These are phyloP conservation scores for Tephrocybe sp. DNA, from an alignment of 768 basidiomycete genomes.

Conservation along the genomic window DNA sequence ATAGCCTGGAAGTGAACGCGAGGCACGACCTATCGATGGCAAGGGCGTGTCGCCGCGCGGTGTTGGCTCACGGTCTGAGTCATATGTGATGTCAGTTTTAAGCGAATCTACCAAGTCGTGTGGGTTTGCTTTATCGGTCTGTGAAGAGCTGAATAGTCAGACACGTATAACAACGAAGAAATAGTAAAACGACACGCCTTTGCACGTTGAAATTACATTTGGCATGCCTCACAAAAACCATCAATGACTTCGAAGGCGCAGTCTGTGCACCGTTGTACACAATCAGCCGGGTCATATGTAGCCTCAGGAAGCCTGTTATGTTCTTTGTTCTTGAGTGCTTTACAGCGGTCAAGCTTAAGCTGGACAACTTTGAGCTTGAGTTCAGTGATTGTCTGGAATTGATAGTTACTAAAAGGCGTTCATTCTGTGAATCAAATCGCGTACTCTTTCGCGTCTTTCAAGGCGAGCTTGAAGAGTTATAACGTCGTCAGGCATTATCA, in stretches of 20 bases:
- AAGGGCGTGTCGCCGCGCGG: slow-evolving; percentile 34
- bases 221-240: slow-evolving; percentile 26
- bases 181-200: slow-evolving; percentile 2
- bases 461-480: background rate
- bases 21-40: slow-evolving; percentile 11
- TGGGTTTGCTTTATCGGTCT: background rate
- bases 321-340: background rate
- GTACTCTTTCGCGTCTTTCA: background rate
- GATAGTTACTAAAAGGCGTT: background rate
- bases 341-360: background rate
- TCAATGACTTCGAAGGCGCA: slow-evolving; percentile 33
- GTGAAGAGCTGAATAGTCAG: background rate
- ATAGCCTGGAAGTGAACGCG: slow-evolving; percentile 8
- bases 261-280: slow-evolving; percentile 24
- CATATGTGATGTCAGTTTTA: slow-evolving; percentile 20
- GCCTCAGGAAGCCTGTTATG: slow-evolving; percentile 19
- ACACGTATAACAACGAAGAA: background rate
- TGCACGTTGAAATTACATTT: slow-evolving; percentile 12
- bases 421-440: background rate
- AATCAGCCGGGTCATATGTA: slow-evolving; percentile 27
- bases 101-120: slow-evolving; percentile 8
- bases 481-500: background rate
- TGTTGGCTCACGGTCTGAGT: slow-evolving; percentile 22
- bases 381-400: background rate
- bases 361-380: background rate